Evolutionary conservation across 495 filamentous ascomycete species (phyloP), one percentile per base, ranked within the genome.

Genomic region (Lindgomyces ingoldianus): DNA sequence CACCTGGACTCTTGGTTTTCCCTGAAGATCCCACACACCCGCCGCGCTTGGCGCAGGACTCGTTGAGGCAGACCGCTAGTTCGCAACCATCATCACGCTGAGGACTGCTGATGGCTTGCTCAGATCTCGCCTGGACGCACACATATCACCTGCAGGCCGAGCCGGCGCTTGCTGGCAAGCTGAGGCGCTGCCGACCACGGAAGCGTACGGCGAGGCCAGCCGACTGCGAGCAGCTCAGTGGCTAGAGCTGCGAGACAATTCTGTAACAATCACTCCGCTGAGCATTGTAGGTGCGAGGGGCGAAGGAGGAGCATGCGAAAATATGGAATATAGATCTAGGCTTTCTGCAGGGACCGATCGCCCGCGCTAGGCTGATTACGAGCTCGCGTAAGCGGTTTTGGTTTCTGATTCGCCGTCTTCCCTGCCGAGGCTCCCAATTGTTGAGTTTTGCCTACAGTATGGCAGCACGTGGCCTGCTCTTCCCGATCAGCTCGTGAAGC

Each of bases 271-370:
- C n/a, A n/a, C n/a, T n/a, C n/a, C n/a, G n/a, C n/a, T n/a, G n/a
- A n/a, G n/a, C n/a, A n/a, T n/a, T n/a, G n/a, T n/a, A n/a, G n/a
- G n/a, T n/a, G n/a, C n/a, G n/a, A n/a, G n/a, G n/a, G n/a, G n/a
- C n/a, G n/a, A n/a, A n/a, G n/a, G n/a, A n/a, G n/a, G n/a, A n/a
- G 51, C 11, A 14, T 45, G 50, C 48, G 54, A 58, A 29, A 58
- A 51, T 33, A 29, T 33, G 55, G 30, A 25, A 59, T n/a, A 49
- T 50, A 67, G 57, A 67, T 67, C 64, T 66, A 48, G 63, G 55
- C 63, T 48, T 11, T 39, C 48, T 67, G 64, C 64, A 67, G 64
- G 64, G 64, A 67, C 64, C 26, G 56, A 66, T 66, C 64, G 57
- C 8, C 57, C 18, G 18, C 57, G 57, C 56, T 66, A 60, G 25